These are phyloP conservation scores for Bruguiera gymnorhiza DNA, from an alignment of 345 rosid genomes.

Conservation along the genomic window DNA sequence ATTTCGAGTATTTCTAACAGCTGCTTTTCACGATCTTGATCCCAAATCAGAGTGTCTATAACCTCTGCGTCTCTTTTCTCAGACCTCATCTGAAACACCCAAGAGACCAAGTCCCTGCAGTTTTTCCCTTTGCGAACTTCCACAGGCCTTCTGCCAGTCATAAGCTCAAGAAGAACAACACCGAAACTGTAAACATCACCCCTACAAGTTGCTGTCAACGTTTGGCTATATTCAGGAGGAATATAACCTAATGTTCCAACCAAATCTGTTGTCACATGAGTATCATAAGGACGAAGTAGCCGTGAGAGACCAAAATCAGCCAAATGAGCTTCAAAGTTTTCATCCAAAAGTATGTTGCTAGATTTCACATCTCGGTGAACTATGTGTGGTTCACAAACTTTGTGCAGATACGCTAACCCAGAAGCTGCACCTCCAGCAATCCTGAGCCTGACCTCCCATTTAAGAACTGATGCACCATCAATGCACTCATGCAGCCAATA, in stretches of 20 bases:
- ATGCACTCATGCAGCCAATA: conserved; percentile 89
- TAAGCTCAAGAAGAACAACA: conserved; percentile 87
- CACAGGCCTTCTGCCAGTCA: conserved; percentile 88
- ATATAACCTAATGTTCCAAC: conserved; percentile 96
- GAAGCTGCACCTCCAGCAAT: conserved; percentile 80
- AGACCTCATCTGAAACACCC: conserved; percentile 78
- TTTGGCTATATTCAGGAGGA: conserved; percentile 92
- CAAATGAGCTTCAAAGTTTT: conserved; percentile 82
- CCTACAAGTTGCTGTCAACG: conserved; percentile 80
- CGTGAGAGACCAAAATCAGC: conserved; percentile 97
- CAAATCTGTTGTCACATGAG: conserved; percentile 94
- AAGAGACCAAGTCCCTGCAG: conserved; percentile 78
- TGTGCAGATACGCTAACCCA: conserved; percentile 86
- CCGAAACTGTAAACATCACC: conserved; percentile 97
- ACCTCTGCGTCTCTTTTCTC: conserved; percentile 70
- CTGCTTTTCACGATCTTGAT: conserved; percentile 49
- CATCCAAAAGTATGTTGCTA: conserved; percentile 80
- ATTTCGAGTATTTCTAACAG: conserved; percentile 67
- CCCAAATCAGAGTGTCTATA: conserved; percentile 59
- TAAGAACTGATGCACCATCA: conserved; percentile 52
- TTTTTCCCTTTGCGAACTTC: conserved; percentile 91
- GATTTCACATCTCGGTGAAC: conserved; percentile 91
- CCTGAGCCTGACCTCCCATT: conserved; percentile 72
- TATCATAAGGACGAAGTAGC: conserved; percentile 78
- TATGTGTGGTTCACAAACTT: conserved; percentile 73